Evolutionary conservation across 2,329 filamentous ascomycete genomes (phyloP).

Genomic region (Talaromyces verruculosus): DNA sequence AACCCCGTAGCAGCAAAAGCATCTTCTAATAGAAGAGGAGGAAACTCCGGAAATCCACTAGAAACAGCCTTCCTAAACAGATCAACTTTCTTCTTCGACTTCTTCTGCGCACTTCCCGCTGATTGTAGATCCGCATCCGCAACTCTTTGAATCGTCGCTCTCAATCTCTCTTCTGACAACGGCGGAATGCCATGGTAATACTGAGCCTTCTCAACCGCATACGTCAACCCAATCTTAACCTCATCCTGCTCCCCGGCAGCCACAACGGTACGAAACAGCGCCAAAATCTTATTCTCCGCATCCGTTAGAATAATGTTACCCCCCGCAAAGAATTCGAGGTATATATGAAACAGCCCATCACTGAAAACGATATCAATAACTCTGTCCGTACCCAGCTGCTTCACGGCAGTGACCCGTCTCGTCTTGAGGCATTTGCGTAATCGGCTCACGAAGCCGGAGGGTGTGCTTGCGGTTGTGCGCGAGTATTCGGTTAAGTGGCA

Average conservation of each 20-base stretch:
- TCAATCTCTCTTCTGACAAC: slow-evolving; percentile 71
- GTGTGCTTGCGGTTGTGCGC: slow-evolving; percentile 78
- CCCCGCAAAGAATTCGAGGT: slow-evolving; percentile 92
- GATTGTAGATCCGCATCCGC: slow-evolving; percentile 41
- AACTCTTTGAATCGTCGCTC: slow-evolving; percentile 65
- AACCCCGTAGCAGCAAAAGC: slow-evolving; percentile 69
- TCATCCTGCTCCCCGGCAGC: slow-evolving; percentile 83
- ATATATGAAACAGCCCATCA: slow-evolving; percentile 83
- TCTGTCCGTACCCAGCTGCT: slow-evolving; percentile 87
- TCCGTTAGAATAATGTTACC: slow-evolving; percentile 95
- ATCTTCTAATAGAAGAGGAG: slow-evolving; percentile 85
- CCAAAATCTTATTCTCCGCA: slow-evolving; percentile 75
- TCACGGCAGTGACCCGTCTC: slow-evolving; percentile 73
- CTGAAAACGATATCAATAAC: slow-evolving; percentile 92
- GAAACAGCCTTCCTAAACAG: slow-evolving; percentile 77
- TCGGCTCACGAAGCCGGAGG: slow-evolving; percentile 80
- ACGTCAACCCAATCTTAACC: slow-evolving; percentile 72
- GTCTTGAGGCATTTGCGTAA: slow-evolving; percentile 88
- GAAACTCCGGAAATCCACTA: slow-evolving; percentile 81
- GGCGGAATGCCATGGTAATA: slow-evolving; percentile 75
- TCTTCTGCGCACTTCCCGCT: slow-evolving; percentile 53
- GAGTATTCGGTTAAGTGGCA: slow-evolving; percentile 91
- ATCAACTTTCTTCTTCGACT: slow-evolving; percentile 72
- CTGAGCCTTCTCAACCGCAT: slow-evolving; percentile 77
- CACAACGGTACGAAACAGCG: slow-evolving; percentile 74